phyloP scores from a whole-genome alignment of 352 stramenopile genomes.

The Pilasporangium apinafurcum region DNA sequence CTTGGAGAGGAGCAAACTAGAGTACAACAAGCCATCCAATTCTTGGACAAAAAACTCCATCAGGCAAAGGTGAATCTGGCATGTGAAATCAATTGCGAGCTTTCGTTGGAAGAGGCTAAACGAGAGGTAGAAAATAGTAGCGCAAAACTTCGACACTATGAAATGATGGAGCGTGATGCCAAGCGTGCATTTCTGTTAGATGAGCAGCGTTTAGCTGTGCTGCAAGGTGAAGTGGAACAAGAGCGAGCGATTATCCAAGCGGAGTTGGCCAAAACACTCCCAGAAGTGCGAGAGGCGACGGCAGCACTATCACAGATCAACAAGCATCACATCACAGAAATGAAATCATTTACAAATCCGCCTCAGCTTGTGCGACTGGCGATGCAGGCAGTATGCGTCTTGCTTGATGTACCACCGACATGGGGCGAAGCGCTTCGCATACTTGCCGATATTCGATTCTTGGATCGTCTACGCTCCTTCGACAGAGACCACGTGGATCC shows the following conservation, averaged over 20 bases:
- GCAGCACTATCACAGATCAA: conserved; percentile 66
- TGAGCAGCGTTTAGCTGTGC: conserved; percentile 38
- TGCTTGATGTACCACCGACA: conserved; percentile 48
- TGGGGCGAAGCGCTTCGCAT: conserved; percentile 63
- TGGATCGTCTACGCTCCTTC: conserved; percentile 53
- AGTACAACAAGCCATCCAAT: conserved; percentile 8
- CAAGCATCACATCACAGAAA: conserved; percentile 75
- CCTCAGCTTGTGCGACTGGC: conserved; percentile 63
- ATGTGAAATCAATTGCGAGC: conserved; percentile 27
- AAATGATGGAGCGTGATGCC: conserved; percentile 31
- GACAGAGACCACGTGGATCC: conserved; percentile 46
- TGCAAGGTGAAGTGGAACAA: conserved; percentile 50
- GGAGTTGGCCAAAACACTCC: conserved; percentile 54
- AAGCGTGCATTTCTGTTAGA: conserved; percentile 46
- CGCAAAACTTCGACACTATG: conserved; percentile 16
- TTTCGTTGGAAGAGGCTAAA: conserved; percentile 22
- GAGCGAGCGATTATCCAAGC: conserved; percentile 45
- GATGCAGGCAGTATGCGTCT: conserved; percentile 72
- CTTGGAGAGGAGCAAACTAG: conserved; percentile 5
- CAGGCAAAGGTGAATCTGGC: conserved; percentile 19
- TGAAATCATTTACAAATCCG: conserved; percentile 73
- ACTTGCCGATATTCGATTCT: conserved; percentile 60
- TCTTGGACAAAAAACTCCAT: conserved; percentile 18
- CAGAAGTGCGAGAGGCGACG: conserved; percentile 46
- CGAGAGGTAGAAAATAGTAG: conserved; percentile 20